phyloP scores from a whole-genome alignment of 345 rosid species.

The Gossypium anomalum region DNA sequence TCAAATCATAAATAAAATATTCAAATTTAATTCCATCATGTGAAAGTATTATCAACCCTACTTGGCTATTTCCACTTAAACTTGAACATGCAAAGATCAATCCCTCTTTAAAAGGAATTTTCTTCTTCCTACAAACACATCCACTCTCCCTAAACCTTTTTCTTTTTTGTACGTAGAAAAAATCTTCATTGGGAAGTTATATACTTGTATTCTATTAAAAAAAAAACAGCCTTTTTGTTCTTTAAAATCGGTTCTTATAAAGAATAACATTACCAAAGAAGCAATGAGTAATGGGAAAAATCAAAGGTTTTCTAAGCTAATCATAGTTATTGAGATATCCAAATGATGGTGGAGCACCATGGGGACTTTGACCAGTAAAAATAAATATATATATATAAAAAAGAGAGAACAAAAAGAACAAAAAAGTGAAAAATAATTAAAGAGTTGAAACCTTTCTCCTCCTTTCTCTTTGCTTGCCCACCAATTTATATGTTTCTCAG shows the following conservation, averaged over 20 bases:
- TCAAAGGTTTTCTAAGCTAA: neutral
- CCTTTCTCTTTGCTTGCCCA: conserved; percentile 24
- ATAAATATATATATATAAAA: neutral
- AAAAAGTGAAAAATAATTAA: conserved; percentile 4
- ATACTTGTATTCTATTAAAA: too few relatives aligned
- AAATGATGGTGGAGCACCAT: conserved; percentile 31
- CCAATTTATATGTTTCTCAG: conserved; percentile 25
- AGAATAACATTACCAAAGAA: neutral
- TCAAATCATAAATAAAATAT: too few relatives aligned
- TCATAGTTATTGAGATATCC: conserved; percentile 31
- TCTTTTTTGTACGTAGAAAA: too few relatives aligned
- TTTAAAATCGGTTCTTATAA: neutral
- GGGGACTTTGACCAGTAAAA: conserved; percentile 27
- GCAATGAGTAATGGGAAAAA: neutral
- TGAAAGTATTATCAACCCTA: too few relatives aligned
- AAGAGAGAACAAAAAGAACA: neutral
- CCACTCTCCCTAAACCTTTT: too few relatives aligned
- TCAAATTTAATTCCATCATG: too few relatives aligned
- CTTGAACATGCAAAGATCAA: too few relatives aligned
- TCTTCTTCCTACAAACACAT: too few relatives aligned
- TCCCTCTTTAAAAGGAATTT: too few relatives aligned
- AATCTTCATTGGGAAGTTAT: too few relatives aligned
- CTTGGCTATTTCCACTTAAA: too few relatives aligned
- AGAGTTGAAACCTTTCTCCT: conserved; percentile 8
- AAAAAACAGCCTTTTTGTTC: neutral